These are phyloP conservation scores for Plasmodium cynomolgi DNA, from an alignment of 169 alveolate species.

Conservation along the genomic window DNA sequence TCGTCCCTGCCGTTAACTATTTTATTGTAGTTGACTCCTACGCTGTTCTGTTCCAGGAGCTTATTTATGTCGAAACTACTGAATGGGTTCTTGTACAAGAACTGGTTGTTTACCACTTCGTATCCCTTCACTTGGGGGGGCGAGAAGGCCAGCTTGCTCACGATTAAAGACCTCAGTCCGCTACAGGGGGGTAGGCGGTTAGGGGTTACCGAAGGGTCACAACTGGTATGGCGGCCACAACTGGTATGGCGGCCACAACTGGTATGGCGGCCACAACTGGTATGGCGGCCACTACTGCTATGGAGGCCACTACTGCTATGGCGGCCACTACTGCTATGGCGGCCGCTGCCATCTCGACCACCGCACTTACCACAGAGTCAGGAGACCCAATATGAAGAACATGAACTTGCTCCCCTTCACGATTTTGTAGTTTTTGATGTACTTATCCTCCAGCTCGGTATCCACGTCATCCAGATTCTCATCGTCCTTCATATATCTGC, in stretches of 20 bases:
- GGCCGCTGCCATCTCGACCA: too few relatives aligned
- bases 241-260: too few relatives aligned
- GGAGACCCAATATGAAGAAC: neutral
- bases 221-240: too few relatives aligned
- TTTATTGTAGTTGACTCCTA: conserved; percentile 17
- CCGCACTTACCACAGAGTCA: neutral
- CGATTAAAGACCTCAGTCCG: conserved; percentile 75
- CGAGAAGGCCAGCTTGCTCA: conserved; percentile 80
- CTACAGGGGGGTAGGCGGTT: neutral
- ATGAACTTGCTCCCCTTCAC: neutral
- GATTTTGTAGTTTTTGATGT: neutral
- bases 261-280: too few relatives aligned
- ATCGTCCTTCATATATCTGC: neutral
- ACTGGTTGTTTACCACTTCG: conserved; percentile 57
- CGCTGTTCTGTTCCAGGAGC: neutral
- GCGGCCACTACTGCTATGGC: too few relatives aligned
- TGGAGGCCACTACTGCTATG: too few relatives aligned
- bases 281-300: too few relatives aligned
- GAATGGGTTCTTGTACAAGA: conserved; percentile 44
- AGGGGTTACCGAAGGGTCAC: too few relatives aligned
- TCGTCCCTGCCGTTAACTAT: conserved; percentile 13
- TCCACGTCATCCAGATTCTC: neutral
- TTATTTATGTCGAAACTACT: neutral
- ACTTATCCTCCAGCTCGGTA: neutral
- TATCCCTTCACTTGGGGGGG: conserved; percentile 83